Percentiles rank a stretch among this genome's conserved stretches.
These are phyloP conservation scores for Diplotaxis tenuifolia DNA, from an alignment of 345 rosid species.

Conservation along the genomic window DNA sequence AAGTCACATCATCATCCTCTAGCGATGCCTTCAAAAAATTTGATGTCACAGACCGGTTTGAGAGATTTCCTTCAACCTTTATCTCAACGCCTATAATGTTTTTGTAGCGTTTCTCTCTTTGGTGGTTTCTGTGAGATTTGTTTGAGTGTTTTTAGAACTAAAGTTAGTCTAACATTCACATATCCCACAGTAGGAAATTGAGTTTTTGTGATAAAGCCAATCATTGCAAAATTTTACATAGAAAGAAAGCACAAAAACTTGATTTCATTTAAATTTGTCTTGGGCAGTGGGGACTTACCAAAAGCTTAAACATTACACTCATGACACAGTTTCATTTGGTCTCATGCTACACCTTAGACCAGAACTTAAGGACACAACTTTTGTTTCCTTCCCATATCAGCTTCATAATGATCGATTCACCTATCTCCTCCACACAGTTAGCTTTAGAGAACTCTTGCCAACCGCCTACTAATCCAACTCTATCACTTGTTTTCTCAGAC, in stretches of 20 bases:
- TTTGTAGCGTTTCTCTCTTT: no score
- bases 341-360: not conserved
- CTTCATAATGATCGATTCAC: slow-evolving; percentile 3
- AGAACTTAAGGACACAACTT: slow-evolving; percentile 19
- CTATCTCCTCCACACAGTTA: not conserved
- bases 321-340: not conserved
- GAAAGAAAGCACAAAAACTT: not conserved
- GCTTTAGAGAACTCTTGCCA: not conserved
- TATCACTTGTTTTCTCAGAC: not conserved
- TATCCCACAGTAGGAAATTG: not conserved
- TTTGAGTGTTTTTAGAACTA: no score
- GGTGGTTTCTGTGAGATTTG: no score
- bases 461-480: not conserved
- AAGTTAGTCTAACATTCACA: not conserved
- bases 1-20: no score
- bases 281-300: not conserved
- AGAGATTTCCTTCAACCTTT: no score
- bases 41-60: no score
- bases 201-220: not conserved
- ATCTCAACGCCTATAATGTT: no score
- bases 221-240: not conserved
- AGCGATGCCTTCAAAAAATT: no score
- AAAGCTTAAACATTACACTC: not conserved
- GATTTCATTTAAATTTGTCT: not conserved
- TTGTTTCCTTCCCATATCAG: slow-evolving; percentile 3